Evolutionary conservation across 768 basidiomycete genomes (phyloP), one percentile per base, ranked within the genome.

Genomic region (Epithele typhae): DNA sequence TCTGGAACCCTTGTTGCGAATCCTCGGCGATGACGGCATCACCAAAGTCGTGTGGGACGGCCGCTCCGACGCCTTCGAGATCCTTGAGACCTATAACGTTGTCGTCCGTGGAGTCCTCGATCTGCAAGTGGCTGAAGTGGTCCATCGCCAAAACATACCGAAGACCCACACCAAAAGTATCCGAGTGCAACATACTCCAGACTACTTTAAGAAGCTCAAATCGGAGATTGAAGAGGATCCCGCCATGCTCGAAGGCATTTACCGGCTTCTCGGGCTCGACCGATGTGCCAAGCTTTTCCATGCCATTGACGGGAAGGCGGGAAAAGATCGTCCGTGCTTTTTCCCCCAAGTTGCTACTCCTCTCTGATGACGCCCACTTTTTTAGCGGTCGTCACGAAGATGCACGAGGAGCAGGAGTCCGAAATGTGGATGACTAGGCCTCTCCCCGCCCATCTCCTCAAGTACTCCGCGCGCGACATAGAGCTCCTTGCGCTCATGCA

Each of bases 31-130:
- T 30, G 53, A 58, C 12, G 25, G 36, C 2, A 51, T 70, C 27
- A 58, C 60, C 24, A 74, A 73, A 53, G 51, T 74, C 49, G 66
- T 70, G 50, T 74, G 68, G 64, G 72, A 74, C 52, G 71, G 70
- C 14, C 61, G 71, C 2, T 65, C 65, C 55, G 72, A 73, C 54
- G 69, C 56, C 54, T 55, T 65, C 30, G 71, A 73, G 48, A 57
- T 74, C 3, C 52, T 23, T 8, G 42, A 59, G 15, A 40, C 52
- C 0, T 67, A 67, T 25, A 58, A 59, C 2, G 56, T 68, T 19
- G 22, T 39, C 0, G 50, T 74, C 19, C 51, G 56, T 8, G 60
- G 62, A 12, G 62, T 74, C 9, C 48, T 73, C 10, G 72, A 74
- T 48, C 60, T 74, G 23, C 71, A 73, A 46, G 58, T 74, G 12